Evolutionary conservation across 176 grass and related monocot species (phyloP).

Genomic region (Oryza meyeriana): DNA sequence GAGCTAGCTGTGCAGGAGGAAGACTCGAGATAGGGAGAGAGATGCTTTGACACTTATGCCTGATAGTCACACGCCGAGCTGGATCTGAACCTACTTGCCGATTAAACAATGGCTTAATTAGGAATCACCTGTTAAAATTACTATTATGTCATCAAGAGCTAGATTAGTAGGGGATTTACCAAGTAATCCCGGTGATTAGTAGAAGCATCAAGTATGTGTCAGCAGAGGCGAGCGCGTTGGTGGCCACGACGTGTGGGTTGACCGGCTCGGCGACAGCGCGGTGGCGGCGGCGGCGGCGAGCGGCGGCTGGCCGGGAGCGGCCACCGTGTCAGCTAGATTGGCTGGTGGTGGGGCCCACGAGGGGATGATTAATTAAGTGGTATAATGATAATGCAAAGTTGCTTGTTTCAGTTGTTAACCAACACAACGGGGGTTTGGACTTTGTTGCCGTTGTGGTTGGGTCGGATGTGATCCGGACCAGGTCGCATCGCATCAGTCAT

Average conservation of each 20-base stretch:
- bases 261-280: not conserved
- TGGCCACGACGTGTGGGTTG: not conserved
- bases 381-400: not conserved
- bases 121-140: not conserved
- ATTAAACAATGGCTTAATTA: not conserved
- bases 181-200: not conserved
- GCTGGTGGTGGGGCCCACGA: not conserved
- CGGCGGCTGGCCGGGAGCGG: not conserved
- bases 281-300: too few relatives aligned
- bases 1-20: slow-evolving; percentile 19
- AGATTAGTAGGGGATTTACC: not conserved
- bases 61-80: not conserved
- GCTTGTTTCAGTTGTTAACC: not conserved
- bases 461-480: not conserved
- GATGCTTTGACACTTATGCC: slow-evolving; percentile 10
- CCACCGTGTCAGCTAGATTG: too few relatives aligned
- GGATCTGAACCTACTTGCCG: not conserved
- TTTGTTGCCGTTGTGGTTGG: too few relatives aligned
- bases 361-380: not conserved
- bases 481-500: not conserved
- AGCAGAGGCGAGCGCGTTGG: not conserved
- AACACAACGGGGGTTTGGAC: not conserved
- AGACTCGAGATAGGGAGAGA: not conserved
- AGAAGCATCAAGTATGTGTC: too few relatives aligned
- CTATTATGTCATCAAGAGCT: not conserved